Evolutionary conservation across 164 flowering plant species (phyloP).

Genomic region (Hamamelis virginiana): DNA sequence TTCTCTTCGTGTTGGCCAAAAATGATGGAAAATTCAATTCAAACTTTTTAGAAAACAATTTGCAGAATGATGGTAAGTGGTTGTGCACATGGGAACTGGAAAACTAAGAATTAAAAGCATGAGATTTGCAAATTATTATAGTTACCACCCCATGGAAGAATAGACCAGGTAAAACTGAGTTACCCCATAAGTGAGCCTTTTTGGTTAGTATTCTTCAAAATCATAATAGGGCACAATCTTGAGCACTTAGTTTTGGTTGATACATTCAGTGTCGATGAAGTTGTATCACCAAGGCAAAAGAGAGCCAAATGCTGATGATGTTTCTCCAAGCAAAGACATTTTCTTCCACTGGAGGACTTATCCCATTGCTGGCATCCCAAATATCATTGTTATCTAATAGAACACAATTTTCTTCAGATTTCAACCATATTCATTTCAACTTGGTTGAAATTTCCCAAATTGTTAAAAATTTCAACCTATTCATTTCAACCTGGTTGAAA

Average conservation of each 20-base stretch:
- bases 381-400: constrained; percentile 32
- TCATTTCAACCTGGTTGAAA: too few relatives aligned
- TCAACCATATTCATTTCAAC: too few relatives aligned
- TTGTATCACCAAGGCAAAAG: constrained; percentile 38
- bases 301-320: constrained; percentile 48
- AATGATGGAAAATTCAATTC: not conserved
- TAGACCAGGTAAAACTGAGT: not conserved
- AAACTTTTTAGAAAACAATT: not conserved
- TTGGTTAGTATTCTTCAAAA: constrained; percentile 42
- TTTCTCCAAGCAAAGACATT: constrained; percentile 55
- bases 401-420: constrained; percentile 21
- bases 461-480: too few relatives aligned
- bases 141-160: not conserved
- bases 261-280: constrained; percentile 17
- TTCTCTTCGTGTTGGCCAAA: not conserved
- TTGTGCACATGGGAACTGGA: not conserved
- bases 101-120: not conserved
- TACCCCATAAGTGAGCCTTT: constrained; percentile 38
- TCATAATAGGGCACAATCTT: constrained; percentile 70
- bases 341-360: constrained; percentile 67
- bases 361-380: constrained; percentile 50
- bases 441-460: too few relatives aligned
- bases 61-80: too few relatives aligned
- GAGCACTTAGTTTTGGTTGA: constrained; percentile 27
- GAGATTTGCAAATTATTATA: not conserved